Conservation (phyloP, 495 filamentous ascomycete genomes). For the Lindgomyces ingoldianus region DNA sequence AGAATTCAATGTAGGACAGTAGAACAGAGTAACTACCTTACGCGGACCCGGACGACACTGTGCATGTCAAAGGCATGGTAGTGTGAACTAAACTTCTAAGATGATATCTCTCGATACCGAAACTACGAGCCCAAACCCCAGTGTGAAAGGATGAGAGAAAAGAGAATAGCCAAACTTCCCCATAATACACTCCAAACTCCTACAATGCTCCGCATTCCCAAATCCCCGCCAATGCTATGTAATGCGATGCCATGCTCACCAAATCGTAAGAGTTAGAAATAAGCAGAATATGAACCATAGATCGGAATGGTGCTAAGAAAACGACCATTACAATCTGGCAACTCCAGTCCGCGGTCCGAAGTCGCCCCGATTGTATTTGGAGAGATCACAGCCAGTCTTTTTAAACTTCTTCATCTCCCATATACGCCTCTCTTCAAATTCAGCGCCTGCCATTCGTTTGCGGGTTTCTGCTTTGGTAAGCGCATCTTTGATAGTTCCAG, state of each 20-base stretch:
- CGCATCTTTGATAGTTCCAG: slow-evolving; percentile 7
- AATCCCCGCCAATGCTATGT: not conserved
- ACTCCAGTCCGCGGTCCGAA: slow-evolving; percentile 39
- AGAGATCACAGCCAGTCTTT: slow-evolving; percentile 38
- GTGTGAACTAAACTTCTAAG: too few relatives aligned
- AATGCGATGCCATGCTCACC: not conserved
- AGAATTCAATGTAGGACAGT: too few relatives aligned
- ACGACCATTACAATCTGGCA: slow-evolving; percentile 21
- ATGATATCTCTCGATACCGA: too few relatives aligned
- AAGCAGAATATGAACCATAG: not conserved
- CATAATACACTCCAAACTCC: not conserved
- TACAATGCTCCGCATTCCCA: not conserved
- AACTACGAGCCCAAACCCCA: not conserved
- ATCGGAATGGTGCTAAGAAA: not conserved
- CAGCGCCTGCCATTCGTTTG: slow-evolving; percentile 25
- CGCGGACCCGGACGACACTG: too few relatives aligned
- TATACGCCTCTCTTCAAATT: slow-evolving; percentile 18
- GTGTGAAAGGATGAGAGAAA: not conserved
- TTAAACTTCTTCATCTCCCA: slow-evolving; percentile 42
- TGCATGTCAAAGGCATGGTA: too few relatives aligned
- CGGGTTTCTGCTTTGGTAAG: slow-evolving; percentile 12
- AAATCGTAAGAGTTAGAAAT: not conserved
- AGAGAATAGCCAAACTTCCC: not conserved
- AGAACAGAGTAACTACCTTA: too few relatives aligned
- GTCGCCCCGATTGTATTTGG: slow-evolving; percentile 41